Evolutionary conservation across 139 green algal species (phyloP).

Genomic region (Chlamydomonas schloesseri): DNA sequence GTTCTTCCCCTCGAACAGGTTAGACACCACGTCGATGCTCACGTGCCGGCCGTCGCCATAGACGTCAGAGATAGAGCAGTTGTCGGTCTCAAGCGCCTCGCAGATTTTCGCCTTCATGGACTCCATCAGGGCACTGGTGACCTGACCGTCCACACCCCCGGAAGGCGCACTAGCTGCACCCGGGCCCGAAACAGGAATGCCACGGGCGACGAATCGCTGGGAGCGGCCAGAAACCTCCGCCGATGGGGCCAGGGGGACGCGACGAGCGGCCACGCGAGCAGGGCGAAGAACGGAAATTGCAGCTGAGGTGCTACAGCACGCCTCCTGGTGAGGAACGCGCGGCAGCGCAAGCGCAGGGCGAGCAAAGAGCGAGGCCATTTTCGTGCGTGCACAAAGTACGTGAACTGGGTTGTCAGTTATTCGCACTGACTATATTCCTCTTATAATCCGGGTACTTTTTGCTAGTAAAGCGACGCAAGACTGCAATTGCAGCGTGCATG

Average conservation of each 20-base stretch:
- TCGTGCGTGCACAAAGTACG: too few relatives aligned
- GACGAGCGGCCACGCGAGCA: too few relatives aligned
- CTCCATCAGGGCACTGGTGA: slow-evolving; percentile 66
- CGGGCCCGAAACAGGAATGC: slow-evolving; percentile 42
- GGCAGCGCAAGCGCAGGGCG: too few relatives aligned
- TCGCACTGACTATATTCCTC: too few relatives aligned
- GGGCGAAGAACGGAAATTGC: too few relatives aligned
- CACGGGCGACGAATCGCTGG: neutral
- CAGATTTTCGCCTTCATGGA: slow-evolving; percentile 67
- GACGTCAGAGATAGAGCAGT: slow-evolving; percentile 68
- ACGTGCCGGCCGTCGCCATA: slow-evolving; percentile 88
- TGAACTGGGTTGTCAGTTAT: too few relatives aligned
- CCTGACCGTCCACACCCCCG: slow-evolving; percentile 52
- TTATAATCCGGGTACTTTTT: too few relatives aligned
- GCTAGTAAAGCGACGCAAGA: too few relatives aligned
- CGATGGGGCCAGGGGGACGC: too few relatives aligned
- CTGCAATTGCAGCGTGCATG: too few relatives aligned
- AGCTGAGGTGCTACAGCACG: neutral
- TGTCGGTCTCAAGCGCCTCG: slow-evolving; percentile 66
- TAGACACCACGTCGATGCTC: slow-evolving; percentile 80
- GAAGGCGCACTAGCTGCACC: neutral
- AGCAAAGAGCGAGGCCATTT: too few relatives aligned
- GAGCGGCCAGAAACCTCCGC: too few relatives aligned
- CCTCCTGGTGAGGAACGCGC: neutral
- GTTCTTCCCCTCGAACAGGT: slow-evolving; percentile 83